Base-by-base conservation (phyloP, 352 stramenopile species). In the Pythium brachiatum region DNA sequence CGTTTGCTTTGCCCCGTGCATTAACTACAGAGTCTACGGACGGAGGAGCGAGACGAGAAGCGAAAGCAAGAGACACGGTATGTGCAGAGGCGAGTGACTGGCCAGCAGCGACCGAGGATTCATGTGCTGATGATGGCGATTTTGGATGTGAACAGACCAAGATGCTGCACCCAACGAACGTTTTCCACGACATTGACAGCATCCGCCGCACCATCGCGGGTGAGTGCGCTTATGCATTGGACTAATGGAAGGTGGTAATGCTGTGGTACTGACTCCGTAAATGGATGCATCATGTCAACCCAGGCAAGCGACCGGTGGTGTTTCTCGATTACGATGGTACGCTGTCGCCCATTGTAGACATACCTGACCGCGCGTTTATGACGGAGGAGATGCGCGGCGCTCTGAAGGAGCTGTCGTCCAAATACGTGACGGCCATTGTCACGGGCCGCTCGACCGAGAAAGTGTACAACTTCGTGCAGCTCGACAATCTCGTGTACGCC, bases 241-340 rank as follows among this genome's bases (percentile, higher is more conserved):
- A 20, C 29, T 13, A n/a, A 46, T n/a, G 39, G 29, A 9, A 34
- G 4, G 12, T n/a, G 31, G n/a, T 29, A 26, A 29, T 44, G 29
- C 8, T 4, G 27, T 26, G 16, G 18, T 43, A 20, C 47, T 53
- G 47, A 53, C 47, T 53, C 27, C 18, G 31, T 44, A 34, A 5
- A 16, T 34, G 20, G 9, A 26, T 32, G 16, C 26, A 58, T 15
- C 16, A 20, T 63, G 64, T 57, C 46, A 46, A n/a, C 48, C 13
- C 48, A 88, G 79, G 79, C 61, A 88, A 88, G 65, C 75, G 71
- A 23, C 78, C 79, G 8, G 82, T 89, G 27, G 70, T 91, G 39
- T 89, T 91, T 63, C 68, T 89, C 20, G 79, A 91, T 69, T 91
- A 89, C 52, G 83, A 93, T 52, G 81, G 82, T 36, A 93, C 84